Percentiles rank a stretch among this genome's conserved stretches.
phyloP scores from a whole-genome alignment of 345 rosid genomes.

The Adansonia digitata region DNA sequence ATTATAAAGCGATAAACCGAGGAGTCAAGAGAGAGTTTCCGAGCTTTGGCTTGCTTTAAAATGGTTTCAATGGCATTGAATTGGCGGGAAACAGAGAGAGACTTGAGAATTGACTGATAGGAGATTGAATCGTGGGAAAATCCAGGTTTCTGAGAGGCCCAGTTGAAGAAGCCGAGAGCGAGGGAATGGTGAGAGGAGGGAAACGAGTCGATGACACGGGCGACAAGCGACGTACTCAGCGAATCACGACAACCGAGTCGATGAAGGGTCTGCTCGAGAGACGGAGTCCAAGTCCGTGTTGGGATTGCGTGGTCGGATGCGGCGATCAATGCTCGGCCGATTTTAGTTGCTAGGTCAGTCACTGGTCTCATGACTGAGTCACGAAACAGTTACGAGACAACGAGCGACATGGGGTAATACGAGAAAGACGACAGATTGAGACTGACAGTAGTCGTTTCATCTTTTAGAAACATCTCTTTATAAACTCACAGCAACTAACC shows the following conservation, averaged over 20 bases:
- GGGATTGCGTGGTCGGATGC: conserved; percentile 40
- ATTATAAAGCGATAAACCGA: conserved; percentile 43
- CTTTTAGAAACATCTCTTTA: neutral
- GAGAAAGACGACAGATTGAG: neutral
- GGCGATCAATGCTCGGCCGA: conserved; percentile 59
- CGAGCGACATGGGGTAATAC: neutral
- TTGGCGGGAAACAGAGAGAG: conserved; percentile 65
- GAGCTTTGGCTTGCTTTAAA: conserved; percentile 51
- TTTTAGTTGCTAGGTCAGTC: conserved; percentile 47
- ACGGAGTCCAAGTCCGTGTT: conserved; percentile 51
- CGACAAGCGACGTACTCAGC: conserved; percentile 59
- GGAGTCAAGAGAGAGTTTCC: conserved; percentile 46
- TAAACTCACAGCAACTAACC: neutral
- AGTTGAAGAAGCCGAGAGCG: conserved; percentile 88
- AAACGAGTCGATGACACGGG: conserved; percentile 68
- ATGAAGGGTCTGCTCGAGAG: conserved; percentile 64
- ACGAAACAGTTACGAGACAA: neutral
- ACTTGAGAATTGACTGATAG: conserved; percentile 66
- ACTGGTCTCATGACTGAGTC: conserved; percentile 36
- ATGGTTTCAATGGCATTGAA: conserved; percentile 47
- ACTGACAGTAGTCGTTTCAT: neutral
- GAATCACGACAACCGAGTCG: conserved; percentile 42
- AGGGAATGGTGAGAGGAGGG: conserved; percentile 65
- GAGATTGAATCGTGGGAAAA: conserved; percentile 59
- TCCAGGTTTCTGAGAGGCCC: conserved; percentile 87